These are phyloP conservation scores for Hippophae rhamnoides DNA, from an alignment of 306 rosid species.

Conservation along the genomic window DNA sequence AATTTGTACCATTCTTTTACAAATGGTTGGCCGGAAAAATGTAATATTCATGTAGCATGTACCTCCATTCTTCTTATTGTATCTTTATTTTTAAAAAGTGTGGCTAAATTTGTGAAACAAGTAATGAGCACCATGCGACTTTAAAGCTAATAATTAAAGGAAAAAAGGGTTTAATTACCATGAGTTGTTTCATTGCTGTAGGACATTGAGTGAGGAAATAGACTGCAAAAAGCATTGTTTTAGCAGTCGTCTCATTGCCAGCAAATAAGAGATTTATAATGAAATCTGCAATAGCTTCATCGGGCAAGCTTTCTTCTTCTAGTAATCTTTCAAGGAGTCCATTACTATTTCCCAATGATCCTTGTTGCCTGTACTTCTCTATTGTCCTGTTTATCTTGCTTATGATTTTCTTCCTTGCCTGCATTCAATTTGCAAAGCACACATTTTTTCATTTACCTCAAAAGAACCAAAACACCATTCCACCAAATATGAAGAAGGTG, in stretches of 20 bases:
- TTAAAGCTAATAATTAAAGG: too few species aligned
- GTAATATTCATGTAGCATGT: too few species aligned
- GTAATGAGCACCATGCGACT: too few species aligned
- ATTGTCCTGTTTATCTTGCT: slow-evolving; percentile 56
- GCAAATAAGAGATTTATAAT: slow-evolving; percentile 92
- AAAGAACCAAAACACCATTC: background rate
- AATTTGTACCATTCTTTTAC: too few species aligned
- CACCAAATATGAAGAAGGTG: background rate
- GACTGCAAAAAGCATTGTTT: slow-evolving; percentile 89
- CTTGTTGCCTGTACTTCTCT: slow-evolving; percentile 39
- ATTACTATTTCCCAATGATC: slow-evolving; percentile 24
- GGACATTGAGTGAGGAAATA: slow-evolving; percentile 80
- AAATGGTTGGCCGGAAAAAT: too few species aligned
- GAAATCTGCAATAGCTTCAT: slow-evolving; percentile 74
- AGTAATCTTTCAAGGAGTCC: slow-evolving; percentile 68
- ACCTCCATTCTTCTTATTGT: too few species aligned
- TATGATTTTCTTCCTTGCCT: slow-evolving; percentile 83
- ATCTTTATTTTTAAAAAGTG: too few species aligned
- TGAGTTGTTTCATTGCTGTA: slow-evolving; percentile 51
- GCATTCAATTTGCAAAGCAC: background rate
- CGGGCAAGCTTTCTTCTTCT: slow-evolving; percentile 67
- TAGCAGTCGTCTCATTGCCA: slow-evolving; percentile 88
- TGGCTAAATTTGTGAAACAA: too few species aligned
- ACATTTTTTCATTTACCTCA: background rate
- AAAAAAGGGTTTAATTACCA: slow-evolving; percentile 29